Base-by-base conservation (phyloP, 1,284 basidiomycete genomes). In the Heliocybe sulcata region DNA sequence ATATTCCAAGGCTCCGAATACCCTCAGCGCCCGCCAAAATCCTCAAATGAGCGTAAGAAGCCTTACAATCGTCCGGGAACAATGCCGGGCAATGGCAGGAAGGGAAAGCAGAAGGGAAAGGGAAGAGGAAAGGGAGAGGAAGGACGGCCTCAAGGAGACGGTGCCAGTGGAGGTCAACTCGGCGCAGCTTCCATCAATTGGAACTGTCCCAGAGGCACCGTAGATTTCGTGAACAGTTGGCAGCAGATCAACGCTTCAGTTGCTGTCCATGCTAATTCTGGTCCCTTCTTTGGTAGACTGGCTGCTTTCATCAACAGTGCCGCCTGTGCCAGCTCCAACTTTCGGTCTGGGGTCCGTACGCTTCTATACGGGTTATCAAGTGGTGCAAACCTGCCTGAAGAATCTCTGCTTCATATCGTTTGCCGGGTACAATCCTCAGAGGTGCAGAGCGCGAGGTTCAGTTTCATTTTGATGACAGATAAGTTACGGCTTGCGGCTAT, bases 231-330 rank as follows among this genome's bases (percentile, higher is more conserved):
- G 16, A 16, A 9, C 33, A 9, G 16, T 9, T 35, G 65, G 65
- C 19, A 70, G 59, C 16, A 65, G 47, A 3, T 59, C 54, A 2
- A 59, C 58, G 53, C 65, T 59, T 2, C 62, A 65, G 23, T 52
- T 63, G 4, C 9, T 35, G 16, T 35, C 9, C 33, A 35, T 16
- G 9, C 33, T 9, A 16, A 35, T 16, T 35, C 33, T 35, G 33
- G 33, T 9, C 33, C 33, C 9, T 35, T 35, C 33, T 35, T 35
- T 35, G 33, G 33, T 9, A 9, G 33, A 9, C 16, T 35, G 33
- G 33, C 33, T 35, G 9, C 33, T 16, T 35, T 35, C 33, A 35
- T 35, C 16, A 9, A 16, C 16, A 9, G 9, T 35, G n/a, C n/a
- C n/a, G 33, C 9, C 9, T 35, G 33, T 16, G 9, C 33, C 16